Percentiles rank a stretch among this genome's conserved stretches.
These are phyloP conservation scores for Ophiostoma triangulosporum DNA, from an alignment of 2,329 filamentous ascomycete species.

Conservation along the genomic window DNA sequence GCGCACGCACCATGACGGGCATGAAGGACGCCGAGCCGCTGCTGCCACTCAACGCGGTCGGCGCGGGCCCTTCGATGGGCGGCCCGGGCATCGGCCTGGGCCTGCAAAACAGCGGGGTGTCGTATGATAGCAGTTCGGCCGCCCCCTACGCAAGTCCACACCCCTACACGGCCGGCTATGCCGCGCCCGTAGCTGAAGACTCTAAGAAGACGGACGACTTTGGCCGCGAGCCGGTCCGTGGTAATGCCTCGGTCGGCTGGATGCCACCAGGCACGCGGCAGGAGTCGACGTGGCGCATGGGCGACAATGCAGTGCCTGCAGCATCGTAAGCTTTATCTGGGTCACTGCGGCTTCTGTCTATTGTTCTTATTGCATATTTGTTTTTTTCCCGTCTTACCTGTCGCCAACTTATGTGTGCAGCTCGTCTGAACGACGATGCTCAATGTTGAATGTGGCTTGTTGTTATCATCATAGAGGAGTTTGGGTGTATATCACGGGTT, in stretches of 20 bases:
- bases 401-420: too few species aligned
- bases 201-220: constrained; percentile 43
- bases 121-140: constrained; percentile 25
- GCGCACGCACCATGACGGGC: constrained; percentile 52
- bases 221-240: constrained; percentile 26
- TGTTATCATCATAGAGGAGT: constrained; percentile 11
- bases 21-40: constrained; percentile 36
- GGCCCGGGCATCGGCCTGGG: constrained; percentile 4
- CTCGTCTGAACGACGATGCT: background rate
- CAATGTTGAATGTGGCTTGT: background rate
- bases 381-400: constrained; percentile 3
- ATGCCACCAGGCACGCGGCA: constrained; percentile 69
- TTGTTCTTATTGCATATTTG: constrained; percentile 1
- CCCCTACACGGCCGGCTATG: constrained; percentile 34
- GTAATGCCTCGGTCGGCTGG: constrained; percentile 43
- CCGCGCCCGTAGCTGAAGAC: constrained; percentile 29
- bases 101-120: constrained; percentile 22
- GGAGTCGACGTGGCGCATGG: constrained; percentile 62
- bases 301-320: constrained; percentile 21
- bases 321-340: background rate
- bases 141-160: constrained; percentile 20
- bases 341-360: background rate
- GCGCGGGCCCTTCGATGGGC: background rate
- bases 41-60: constrained; percentile 46
- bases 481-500: constrained; percentile 1